Percentiles rank a stretch among this genome's conserved stretches.
phyloP scores from a whole-genome alignment of 371 early-diverging fungal genomes.

The Mortierella sp. region DNA sequence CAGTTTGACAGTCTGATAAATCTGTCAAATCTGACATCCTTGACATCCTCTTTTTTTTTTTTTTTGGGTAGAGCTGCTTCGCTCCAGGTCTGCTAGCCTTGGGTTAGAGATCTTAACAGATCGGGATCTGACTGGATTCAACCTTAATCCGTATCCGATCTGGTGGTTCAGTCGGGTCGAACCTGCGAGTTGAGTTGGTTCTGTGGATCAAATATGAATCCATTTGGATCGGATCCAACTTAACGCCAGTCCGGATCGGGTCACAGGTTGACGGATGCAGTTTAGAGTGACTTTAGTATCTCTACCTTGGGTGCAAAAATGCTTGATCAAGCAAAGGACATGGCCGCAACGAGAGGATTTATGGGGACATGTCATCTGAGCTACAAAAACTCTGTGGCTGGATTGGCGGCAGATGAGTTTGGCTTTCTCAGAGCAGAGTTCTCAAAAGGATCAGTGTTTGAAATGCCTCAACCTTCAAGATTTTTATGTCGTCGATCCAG shows the following conservation, averaged over 20 bases:
- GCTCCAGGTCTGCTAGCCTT: conserved; percentile 79
- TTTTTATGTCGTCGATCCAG: conserved; percentile 36
- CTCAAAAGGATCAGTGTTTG: conserved; percentile 31
- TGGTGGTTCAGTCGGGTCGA: too few species aligned
- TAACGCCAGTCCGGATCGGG: too few species aligned
- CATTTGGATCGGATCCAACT: too few species aligned
- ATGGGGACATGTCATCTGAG: conserved; percentile 73
- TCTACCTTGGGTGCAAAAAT: conserved; percentile 68
- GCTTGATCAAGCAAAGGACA: conserved; percentile 60
- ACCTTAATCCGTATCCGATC: too few species aligned
- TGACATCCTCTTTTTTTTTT: neutral
- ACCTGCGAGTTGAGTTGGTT: too few species aligned
- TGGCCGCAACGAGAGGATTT: conserved; percentile 62
- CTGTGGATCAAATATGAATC: too few species aligned
- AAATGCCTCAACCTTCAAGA: conserved; percentile 18
- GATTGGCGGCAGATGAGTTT: conserved; percentile 65
- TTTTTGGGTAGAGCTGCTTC: conserved; percentile 65
- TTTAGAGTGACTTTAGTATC: too few species aligned
- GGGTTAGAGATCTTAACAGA: too few species aligned
- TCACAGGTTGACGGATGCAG: too few species aligned
- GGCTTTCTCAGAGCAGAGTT: conserved; percentile 31
- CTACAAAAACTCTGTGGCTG: conserved; percentile 65
- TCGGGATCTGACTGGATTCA: too few species aligned
- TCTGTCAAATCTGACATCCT: too few species aligned
- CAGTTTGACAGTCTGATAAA: too few species aligned